These are phyloP conservation scores for Metarhizium rileyi DNA, from an alignment of 2,329 filamentous ascomycete species.

Conservation along the genomic window DNA sequence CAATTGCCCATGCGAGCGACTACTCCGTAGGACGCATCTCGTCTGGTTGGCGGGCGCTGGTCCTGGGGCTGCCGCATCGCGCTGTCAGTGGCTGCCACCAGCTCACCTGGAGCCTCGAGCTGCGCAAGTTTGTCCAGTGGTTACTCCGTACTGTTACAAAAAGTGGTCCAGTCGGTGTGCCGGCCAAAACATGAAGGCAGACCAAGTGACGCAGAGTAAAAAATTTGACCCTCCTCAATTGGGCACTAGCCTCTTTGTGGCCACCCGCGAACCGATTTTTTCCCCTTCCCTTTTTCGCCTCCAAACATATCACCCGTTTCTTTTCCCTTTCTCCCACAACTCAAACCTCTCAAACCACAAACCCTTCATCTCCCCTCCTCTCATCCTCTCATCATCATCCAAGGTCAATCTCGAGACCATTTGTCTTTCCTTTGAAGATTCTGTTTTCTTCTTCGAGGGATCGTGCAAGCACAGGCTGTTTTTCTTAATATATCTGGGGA, in stretches of 20 bases:
- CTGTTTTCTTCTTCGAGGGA: constrained; percentile 32
- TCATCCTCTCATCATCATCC: constrained; percentile 18
- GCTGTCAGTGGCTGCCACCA: constrained; percentile 4
- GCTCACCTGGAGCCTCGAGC: background rate
- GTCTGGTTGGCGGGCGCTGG: background rate
- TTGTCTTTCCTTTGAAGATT: constrained; percentile 36
- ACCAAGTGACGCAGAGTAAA: background rate
- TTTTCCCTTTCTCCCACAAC: constrained; percentile 25
- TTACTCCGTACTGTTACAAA: no score
- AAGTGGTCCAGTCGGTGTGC: background rate
- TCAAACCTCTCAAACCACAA: constrained; percentile 19
- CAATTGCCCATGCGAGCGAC: no score
- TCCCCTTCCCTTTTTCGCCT: constrained; percentile 23
- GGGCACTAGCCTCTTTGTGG: constrained; percentile 22
- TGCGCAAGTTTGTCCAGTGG: background rate
- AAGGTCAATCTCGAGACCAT: constrained; percentile 21
- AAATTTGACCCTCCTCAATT: constrained; percentile 10
- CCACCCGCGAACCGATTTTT: constrained; percentile 25
- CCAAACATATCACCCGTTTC: constrained; percentile 11
- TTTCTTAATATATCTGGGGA: constrained; percentile 23
- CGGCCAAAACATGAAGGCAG: no score
- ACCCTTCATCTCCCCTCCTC: constrained; percentile 21
- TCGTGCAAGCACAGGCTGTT: constrained; percentile 22
- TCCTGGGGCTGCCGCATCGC: constrained; percentile 1
- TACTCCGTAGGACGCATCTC: background rate